These are phyloP conservation scores for Aspergillus felis DNA, from an alignment of 2,329 filamentous ascomycete species.

Conservation along the genomic window DNA sequence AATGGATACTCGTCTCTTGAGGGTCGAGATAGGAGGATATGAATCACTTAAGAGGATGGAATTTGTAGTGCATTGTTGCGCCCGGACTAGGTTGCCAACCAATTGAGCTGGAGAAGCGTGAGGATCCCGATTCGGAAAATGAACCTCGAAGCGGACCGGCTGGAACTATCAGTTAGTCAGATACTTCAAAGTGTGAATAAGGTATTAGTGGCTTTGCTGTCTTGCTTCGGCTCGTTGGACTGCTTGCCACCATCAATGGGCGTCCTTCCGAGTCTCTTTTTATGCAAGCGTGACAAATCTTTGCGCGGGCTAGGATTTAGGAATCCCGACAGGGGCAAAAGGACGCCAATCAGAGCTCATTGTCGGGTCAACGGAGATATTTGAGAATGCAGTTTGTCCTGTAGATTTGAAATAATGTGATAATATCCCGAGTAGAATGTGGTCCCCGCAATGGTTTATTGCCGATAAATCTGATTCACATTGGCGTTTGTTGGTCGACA, in stretches of 20 bases:
- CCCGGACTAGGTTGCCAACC: neutral
- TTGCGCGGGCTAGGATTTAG: neutral
- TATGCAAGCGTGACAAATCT: neutral
- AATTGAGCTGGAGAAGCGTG: neutral
- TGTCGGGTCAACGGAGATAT: neutral
- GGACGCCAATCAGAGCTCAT: neutral
- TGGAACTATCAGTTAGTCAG: neutral
- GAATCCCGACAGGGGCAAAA: neutral
- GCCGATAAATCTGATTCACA: neutral
- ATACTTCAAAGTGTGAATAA: neutral
- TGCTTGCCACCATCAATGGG: neutral
- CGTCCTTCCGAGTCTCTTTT: neutral
- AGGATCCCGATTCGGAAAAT: neutral
- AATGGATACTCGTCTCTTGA: neutral
- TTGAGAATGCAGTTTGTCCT: neutral
- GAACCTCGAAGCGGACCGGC: neutral
- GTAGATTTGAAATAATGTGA: neutral
- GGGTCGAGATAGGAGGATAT: neutral
- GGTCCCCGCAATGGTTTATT: neutral
- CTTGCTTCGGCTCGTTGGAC: neutral
- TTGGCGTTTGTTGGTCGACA: neutral
- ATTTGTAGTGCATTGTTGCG: neutral
- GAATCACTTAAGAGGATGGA: neutral
- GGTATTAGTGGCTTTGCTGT: neutral
- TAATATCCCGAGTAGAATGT: neutral